phyloP scores from a whole-genome alignment of 2,329 filamentous ascomycete species.

The Ophioceras dolichostomum region DNA sequence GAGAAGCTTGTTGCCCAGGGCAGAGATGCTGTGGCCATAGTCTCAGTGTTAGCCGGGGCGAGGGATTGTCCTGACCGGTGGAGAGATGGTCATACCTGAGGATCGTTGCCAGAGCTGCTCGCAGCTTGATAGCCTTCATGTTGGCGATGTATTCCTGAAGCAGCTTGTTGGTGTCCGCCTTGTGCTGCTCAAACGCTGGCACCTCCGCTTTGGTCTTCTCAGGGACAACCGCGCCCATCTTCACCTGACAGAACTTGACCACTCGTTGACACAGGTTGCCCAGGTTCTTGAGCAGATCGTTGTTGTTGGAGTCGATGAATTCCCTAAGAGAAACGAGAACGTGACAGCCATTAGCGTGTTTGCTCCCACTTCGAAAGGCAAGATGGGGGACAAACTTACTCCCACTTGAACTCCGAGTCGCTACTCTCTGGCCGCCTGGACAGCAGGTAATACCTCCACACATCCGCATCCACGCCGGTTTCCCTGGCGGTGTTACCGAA shows the following conservation, averaged over 20 bases:
- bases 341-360: background rate
- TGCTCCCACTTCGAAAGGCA: background rate
- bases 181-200: background rate
- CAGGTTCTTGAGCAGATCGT: slow-evolving; percentile 49
- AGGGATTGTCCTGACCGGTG: slow-evolving; percentile 24
- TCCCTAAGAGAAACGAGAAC: background rate
- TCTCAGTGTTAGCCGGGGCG: background rate
- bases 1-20: slow-evolving; percentile 34
- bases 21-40: slow-evolving; percentile 33
- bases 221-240: slow-evolving; percentile 55
- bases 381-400: no score
- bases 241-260: slow-evolving; percentile 56
- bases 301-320: slow-evolving; percentile 51
- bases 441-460: slow-evolving; percentile 90
- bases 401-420: slow-evolving; percentile 85
- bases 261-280: slow-evolving; percentile 51
- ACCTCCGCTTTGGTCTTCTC: slow-evolving; percentile 2
- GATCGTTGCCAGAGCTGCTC: slow-evolving; percentile 50
- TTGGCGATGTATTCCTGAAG: slow-evolving; percentile 56
- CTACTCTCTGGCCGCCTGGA: slow-evolving; percentile 74
- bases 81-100: slow-evolving; percentile 44
- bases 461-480: slow-evolving; percentile 70
- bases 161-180: slow-evolving; percentile 46
- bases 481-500: slow-evolving; percentile 85
- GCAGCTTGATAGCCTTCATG: slow-evolving; percentile 60